Evolutionary conservation across 2,329 filamentous ascomycete species (phyloP).

Genomic region (Alternaria sp.): DNA sequence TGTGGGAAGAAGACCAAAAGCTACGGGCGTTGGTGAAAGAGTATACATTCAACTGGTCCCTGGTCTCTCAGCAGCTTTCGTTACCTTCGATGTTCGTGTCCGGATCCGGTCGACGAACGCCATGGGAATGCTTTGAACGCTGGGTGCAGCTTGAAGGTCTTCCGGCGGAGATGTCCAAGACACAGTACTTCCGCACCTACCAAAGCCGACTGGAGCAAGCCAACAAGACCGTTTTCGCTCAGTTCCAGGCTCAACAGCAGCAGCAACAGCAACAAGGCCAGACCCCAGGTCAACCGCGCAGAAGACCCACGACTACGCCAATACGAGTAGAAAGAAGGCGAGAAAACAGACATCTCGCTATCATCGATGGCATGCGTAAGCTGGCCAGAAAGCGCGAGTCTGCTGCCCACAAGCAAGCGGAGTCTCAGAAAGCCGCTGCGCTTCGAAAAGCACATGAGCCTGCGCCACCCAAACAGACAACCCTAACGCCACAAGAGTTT

Average conservation of each 20-base stretch:
- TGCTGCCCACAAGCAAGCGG: conserved; percentile 83
- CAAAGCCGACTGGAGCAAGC: conserved; percentile 68
- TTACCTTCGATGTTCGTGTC: conserved; percentile 80
- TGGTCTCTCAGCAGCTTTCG: conserved; percentile 82
- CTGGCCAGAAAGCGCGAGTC: conserved; percentile 93
- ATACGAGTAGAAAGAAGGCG: conserved; percentile 85
- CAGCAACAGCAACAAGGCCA: conserved; percentile 62
- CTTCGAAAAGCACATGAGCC: conserved; percentile 81
- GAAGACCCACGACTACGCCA: conserved; percentile 73
- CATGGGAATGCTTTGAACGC: conserved; percentile 98
- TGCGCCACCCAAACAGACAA: conserved; percentile 62
- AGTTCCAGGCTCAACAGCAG: conserved; percentile 62
- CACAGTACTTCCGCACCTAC: conserved; percentile 87
- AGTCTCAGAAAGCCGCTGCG: conserved; percentile 71
- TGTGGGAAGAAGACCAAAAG: conserved; percentile 87
- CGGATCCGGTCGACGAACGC: conserved; percentile 85
- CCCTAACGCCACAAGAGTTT: conserved; percentile 83
- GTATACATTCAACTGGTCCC: conserved; percentile 96
- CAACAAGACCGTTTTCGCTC: conserved; percentile 64
- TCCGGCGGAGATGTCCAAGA: conserved; percentile 92
- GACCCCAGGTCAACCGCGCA: conserved; percentile 60
- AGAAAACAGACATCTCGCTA: conserved; percentile 82
- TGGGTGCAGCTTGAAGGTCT: conserved; percentile 93
- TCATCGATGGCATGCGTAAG: conserved; percentile 95
- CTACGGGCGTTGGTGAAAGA: conserved; percentile 84